phyloP scores from a whole-genome alignment of 1,139 yeast genomes.

The Taphrina confusa region DNA sequence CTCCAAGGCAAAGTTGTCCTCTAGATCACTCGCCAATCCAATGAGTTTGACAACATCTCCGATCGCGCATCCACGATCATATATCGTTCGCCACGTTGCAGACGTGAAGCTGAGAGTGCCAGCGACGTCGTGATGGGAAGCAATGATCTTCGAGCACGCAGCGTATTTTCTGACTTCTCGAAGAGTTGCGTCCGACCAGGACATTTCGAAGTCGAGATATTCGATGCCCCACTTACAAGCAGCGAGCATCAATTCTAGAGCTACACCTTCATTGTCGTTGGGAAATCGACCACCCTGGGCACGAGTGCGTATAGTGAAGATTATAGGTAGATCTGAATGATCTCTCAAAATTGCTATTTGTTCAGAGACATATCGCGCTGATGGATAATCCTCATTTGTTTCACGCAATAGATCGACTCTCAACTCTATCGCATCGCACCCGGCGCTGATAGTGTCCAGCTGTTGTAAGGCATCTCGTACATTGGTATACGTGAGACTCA shows the following conservation, averaged over 20 bases:
- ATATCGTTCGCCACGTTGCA: conserved; percentile 72
- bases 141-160: conserved; percentile 70
- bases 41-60: conserved; percentile 82
- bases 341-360: conserved; percentile 72
- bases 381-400: conserved; percentile 45
- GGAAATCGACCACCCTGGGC: conserved; percentile 84
- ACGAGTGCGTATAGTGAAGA: conserved; percentile 75
- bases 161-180: conserved; percentile 53
- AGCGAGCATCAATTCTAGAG: conserved; percentile 57
- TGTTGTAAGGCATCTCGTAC: conserved; percentile 47
- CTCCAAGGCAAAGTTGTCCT: conserved; percentile 73
- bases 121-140: conserved; percentile 73
- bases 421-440: conserved; percentile 79
- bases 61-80: conserved; percentile 63
- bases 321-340: conserved; percentile 68
- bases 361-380: conserved; percentile 60
- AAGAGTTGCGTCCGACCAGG: conserved; percentile 52
- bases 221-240: conserved; percentile 67
- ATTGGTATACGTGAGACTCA: conserved; percentile 66
- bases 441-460: conserved; percentile 59
- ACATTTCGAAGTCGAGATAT: conserved; percentile 56
- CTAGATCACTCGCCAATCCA: conserved; percentile 65
- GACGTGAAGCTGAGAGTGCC: conserved; percentile 66
- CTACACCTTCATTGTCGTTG: conserved; percentile 53
- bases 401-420: conserved; percentile 69